These are phyloP conservation scores for Inosperma sp. DNA, from an alignment of 768 basidiomycete species.

Conservation along the genomic window DNA sequence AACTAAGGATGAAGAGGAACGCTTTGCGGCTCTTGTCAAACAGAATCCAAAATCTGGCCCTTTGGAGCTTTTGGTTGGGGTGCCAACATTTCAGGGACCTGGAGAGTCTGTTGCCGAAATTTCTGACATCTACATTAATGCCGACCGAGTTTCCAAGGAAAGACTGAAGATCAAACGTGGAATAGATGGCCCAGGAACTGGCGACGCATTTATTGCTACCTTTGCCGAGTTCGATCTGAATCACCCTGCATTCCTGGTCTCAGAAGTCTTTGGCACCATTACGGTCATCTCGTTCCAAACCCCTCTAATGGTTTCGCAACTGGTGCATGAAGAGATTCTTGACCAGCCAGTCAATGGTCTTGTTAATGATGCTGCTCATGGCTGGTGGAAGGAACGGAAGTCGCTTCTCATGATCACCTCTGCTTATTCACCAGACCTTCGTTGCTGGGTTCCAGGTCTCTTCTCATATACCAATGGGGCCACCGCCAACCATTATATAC, in stretches of 20 bases:
- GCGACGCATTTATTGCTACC: slow-evolving; percentile 8
- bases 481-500: slow-evolving; percentile 18
- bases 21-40: slow-evolving; percentile 13
- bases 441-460: slow-evolving; percentile 24
- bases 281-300: slow-evolving; percentile 29
- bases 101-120: slow-evolving; percentile 23
- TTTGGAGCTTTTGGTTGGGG: slow-evolving; percentile 17
- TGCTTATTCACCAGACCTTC: slow-evolving; percentile 10
- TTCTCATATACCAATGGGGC: slow-evolving; percentile 26
- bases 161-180: slow-evolving; percentile 13
- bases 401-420: slow-evolving; percentile 23
- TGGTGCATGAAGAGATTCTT: slow-evolving; percentile 21
- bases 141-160: slow-evolving; percentile 19
- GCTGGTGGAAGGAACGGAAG: slow-evolving; percentile 18
- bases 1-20: slow-evolving; percentile 5
- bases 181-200: not conserved
- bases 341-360: slow-evolving; percentile 21
- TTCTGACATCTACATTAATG: slow-evolving; percentile 18
- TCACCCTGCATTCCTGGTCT: slow-evolving; percentile 22
- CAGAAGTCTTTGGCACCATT: slow-evolving; percentile 12
- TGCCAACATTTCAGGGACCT: slow-evolving; percentile 19
- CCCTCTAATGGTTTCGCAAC: slow-evolving; percentile 25
- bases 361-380: slow-evolving; percentile 27
- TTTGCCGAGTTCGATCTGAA: slow-evolving; percentile 13
- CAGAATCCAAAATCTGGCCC: slow-evolving; percentile 13